phyloP scores from a whole-genome alignment of 768 basidiomycete genomes.

The Panus rudis region DNA sequence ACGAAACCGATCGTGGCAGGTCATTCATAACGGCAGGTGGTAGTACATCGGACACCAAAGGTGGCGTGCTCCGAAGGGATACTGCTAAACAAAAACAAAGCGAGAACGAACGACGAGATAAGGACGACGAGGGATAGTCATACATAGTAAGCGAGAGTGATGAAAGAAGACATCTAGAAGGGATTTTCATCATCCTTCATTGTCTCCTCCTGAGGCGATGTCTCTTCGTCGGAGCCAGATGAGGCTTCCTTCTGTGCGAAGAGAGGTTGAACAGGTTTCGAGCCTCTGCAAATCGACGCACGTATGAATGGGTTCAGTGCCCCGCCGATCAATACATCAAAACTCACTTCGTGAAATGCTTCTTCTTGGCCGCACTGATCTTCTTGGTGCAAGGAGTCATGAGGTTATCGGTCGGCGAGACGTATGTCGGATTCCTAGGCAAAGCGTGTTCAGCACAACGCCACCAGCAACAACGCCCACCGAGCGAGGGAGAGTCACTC shows the following conservation, averaged over 20 bases:
- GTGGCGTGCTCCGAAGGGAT: background rate
- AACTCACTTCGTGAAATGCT: slow-evolving; percentile 82
- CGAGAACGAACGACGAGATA: slow-evolving; percentile 3
- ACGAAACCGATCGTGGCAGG: too few relatives aligned
- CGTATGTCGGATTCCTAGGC: slow-evolving; percentile 73
- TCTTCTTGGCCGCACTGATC: slow-evolving; percentile 84
- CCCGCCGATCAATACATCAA: too few relatives aligned
- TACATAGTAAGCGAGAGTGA: slow-evolving; percentile 4
- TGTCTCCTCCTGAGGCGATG: slow-evolving; percentile 26
- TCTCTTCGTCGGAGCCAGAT: slow-evolving; percentile 28
- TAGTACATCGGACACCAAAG: background rate
- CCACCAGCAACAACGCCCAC: slow-evolving; percentile 13
- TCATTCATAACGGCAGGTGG: too few relatives aligned
- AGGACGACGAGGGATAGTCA: slow-evolving; percentile 1
- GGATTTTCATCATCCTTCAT: slow-evolving; percentile 61
- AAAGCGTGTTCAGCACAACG: background rate
- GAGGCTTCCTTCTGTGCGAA: slow-evolving; percentile 41
- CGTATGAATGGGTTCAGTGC: too few relatives aligned
- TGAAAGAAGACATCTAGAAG: slow-evolving; percentile 36
- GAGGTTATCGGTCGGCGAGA: slow-evolving; percentile 94
- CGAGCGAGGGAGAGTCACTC: too few relatives aligned
- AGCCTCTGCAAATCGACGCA: slow-evolving; percentile 33
- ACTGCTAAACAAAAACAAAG: slow-evolving; percentile 7
- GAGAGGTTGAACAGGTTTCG: slow-evolving; percentile 53
- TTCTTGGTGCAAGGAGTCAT: slow-evolving; percentile 94